These are phyloP conservation scores for Colletotrichum karsti DNA, from an alignment of 2,329 filamentous ascomycete species.

Conservation along the genomic window DNA sequence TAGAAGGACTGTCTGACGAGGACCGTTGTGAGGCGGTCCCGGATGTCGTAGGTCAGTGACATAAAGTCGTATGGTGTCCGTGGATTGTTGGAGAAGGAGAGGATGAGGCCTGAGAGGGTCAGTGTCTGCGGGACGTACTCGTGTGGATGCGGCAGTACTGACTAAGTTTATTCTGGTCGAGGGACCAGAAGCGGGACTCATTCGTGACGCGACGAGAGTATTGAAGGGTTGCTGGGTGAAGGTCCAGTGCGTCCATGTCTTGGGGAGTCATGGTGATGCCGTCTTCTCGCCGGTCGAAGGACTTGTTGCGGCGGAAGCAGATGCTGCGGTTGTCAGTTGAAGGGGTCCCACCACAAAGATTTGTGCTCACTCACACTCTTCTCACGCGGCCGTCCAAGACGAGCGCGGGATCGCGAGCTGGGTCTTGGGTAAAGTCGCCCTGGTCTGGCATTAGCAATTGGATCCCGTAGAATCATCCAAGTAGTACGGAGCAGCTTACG, in stretches of 20 bases:
- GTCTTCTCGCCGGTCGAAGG: constrained; percentile 40
- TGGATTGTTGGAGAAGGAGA: constrained; percentile 54
- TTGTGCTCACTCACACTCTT: constrained; percentile 39
- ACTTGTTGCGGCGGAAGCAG: constrained; percentile 44
- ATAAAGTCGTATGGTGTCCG: constrained; percentile 56
- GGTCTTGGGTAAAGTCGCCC: constrained; percentile 25
- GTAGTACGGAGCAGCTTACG: constrained; percentile 28
- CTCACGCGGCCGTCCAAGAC: constrained; percentile 44
- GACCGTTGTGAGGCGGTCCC: constrained; percentile 47
- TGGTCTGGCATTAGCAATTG: not conserved
- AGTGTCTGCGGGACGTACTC: constrained; percentile 10
- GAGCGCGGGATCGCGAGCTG: constrained; percentile 17
- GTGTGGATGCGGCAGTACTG: not conserved
- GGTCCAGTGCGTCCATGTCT: constrained; percentile 44
- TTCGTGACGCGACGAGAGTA: constrained; percentile 48
- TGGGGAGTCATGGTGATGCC: constrained; percentile 44
- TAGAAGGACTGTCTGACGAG: constrained; percentile 54
- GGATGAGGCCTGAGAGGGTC: constrained; percentile 44
- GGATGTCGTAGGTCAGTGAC: constrained; percentile 53
- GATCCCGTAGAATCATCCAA: not conserved
- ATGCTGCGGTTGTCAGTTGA: constrained; percentile 33
- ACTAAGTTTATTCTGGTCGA: constrained; percentile 45
- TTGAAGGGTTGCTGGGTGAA: constrained; percentile 49
- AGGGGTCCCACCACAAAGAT: fast-evolving
- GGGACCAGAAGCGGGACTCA: constrained; percentile 50